phyloP scores from a whole-genome alignment of 345 rosid genomes.

The Viola odorata region DNA sequence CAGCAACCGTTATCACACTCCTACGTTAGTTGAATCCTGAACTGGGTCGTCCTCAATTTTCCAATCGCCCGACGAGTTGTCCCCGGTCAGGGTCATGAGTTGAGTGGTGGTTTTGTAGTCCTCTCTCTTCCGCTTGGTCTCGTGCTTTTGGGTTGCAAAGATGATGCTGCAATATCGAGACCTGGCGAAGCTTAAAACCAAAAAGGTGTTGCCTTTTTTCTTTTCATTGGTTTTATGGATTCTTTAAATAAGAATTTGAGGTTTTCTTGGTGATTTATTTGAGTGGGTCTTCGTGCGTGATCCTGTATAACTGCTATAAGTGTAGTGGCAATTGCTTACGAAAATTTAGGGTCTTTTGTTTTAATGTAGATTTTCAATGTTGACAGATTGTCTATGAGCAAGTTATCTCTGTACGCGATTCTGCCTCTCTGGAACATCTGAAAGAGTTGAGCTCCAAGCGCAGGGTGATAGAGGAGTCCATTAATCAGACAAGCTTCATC shows the following conservation, averaged over 20 bases:
- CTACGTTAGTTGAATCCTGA: background rate
- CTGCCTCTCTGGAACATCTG: constrained; percentile 48
- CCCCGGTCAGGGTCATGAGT: background rate
- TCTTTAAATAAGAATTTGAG: background rate
- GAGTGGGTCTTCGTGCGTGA: background rate
- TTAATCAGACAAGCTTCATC: constrained; percentile 49
- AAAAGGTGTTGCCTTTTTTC: constrained; percentile 24
- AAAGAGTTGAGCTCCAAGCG: constrained; percentile 66
- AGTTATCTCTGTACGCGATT: constrained; percentile 38
- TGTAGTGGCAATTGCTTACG: background rate
- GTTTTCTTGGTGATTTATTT: background rate
- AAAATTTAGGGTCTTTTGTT: background rate
- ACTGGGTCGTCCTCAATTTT: background rate
- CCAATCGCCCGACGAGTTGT: too few relatives aligned
- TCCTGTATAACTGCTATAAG: too few relatives aligned
- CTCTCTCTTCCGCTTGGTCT: background rate
- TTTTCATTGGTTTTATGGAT: background rate
- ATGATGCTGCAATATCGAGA: constrained; percentile 47
- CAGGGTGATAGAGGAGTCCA: constrained; percentile 51
- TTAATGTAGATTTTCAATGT: background rate
- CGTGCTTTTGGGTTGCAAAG: constrained; percentile 7
- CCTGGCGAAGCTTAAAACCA: constrained; percentile 41
- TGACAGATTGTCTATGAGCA: constrained; percentile 60
- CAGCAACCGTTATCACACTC: too few relatives aligned
- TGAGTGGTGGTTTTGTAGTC: background rate